Conservation (phyloP, 768 basidiomycete species). For the Cubamyces sp. region DNA sequence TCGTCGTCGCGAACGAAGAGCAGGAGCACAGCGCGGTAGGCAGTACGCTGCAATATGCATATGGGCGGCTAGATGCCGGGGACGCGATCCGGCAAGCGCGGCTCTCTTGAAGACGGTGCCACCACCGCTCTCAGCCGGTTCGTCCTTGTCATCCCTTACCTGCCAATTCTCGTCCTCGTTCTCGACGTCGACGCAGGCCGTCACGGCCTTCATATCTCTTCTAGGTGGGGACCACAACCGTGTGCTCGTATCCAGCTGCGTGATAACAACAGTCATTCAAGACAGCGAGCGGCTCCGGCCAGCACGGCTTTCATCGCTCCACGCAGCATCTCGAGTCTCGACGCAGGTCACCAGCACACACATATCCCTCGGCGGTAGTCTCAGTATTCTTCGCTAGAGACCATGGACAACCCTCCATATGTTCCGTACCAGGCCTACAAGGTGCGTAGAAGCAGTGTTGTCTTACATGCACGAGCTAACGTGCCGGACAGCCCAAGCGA, state of each 20-base stretch:
- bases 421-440: constrained; percentile 57
- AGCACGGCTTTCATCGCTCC: constrained; percentile 20
- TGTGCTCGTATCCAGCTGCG: not conserved
- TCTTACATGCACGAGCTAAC: constrained; percentile 3
- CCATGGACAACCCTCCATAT: constrained; percentile 35
- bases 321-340: too few species aligned
- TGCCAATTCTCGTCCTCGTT: not conserved
- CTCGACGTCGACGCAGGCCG: constrained; percentile 9
- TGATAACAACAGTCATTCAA: constrained; percentile 6
- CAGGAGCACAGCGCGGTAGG: not conserved
- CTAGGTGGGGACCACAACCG: not conserved
- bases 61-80: not conserved
- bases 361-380: not conserved
- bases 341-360: not conserved
- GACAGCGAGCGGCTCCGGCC: constrained; percentile 17
- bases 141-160: not conserved
- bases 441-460: constrained; percentile 32
- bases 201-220: not conserved
- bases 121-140: not conserved
- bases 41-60: too few species aligned
- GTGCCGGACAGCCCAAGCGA: constrained; percentile 46
- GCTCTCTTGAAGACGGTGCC: not conserved
- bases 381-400: constrained; percentile 4
- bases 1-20: constrained; percentile 10
- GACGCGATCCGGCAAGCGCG: not conserved